phyloP scores from a whole-genome alignment of 805 yeast species.

The Candida pseudoglaebosa region DNA sequence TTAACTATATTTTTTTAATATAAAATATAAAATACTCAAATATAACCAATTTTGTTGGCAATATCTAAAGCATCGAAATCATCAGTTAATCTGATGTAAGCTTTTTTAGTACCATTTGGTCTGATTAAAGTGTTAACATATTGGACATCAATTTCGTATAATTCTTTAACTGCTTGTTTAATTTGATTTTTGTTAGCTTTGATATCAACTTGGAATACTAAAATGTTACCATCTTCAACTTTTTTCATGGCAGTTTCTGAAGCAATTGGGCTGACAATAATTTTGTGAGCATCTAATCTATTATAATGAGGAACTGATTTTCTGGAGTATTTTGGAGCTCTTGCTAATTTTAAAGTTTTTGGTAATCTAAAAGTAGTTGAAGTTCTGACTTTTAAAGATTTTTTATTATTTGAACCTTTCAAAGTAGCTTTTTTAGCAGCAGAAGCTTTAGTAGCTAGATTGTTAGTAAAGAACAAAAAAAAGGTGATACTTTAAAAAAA shows the following conservation, averaged over 20 bases:
- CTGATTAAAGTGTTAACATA: constrained; percentile 95
- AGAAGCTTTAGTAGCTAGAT: constrained; percentile 70
- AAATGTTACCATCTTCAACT: constrained; percentile 99
- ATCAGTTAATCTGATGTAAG: constrained; percentile 97
- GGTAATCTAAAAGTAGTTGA: constrained; percentile 94
- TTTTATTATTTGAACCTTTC: constrained; percentile 92
- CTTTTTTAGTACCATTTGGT: constrained; percentile 99
- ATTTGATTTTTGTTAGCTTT: constrained; percentile 98
- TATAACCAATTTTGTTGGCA: constrained; percentile 99
- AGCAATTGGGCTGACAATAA: constrained; percentile 91
- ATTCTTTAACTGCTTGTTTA: constrained; percentile 96
- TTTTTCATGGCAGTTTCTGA: constrained; percentile 99
- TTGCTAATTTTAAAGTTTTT: constrained; percentile 91
- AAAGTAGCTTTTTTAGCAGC: constrained; percentile 98
- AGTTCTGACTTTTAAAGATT: constrained; percentile 91
- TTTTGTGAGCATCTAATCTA: constrained; percentile 94
- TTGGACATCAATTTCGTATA: constrained; percentile 92
- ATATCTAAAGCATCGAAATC: constrained; percentile 99
- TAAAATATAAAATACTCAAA: too few relatives aligned
- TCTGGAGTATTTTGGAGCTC: constrained; percentile 92
- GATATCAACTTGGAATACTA: constrained; percentile 96
- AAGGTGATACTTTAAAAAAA: too few relatives aligned
- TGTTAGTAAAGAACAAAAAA: too few relatives aligned
- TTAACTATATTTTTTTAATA: too few relatives aligned
- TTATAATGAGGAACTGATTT: constrained; percentile 96